Base-by-base conservation (phyloP, 2,329 filamentous ascomycete species). In the Sarocladiaceae sp. region DNA sequence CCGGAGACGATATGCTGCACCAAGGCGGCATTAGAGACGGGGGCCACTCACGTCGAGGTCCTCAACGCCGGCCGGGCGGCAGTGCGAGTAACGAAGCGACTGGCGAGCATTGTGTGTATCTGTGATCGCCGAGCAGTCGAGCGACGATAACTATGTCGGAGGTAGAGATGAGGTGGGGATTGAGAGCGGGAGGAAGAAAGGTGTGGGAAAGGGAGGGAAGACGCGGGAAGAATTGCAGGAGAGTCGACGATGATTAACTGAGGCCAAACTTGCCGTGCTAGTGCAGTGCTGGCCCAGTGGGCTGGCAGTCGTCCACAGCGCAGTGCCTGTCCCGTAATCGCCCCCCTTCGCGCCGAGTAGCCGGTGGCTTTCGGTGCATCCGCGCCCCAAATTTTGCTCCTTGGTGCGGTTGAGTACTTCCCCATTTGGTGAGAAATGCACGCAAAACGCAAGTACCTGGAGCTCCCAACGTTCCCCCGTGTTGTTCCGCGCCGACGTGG, bases 81-180 rank as follows among this genome's bases (percentile, higher is more conserved):
- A 55, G 70, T 68, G 63, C 76, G 72, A 54, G 74, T 70, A 73
- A 80, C 72, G 72, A 80, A 71, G 61, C 76, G 75, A 60, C 70
- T 75, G 52, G 76, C 67, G 61, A 82, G 65, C 79, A 83, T 83
- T 49, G 56, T 75, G 62, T 56, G 52, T n/a, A n/a, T n/a, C n/a
- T n/a, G n/a, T n/a, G 51, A 50, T 47, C 27, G 45, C 32, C 34
- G 41, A 26, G 18, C 6, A 37, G 32, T 45, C 29, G 23, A 29
- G 24, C 21, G 6, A 20, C 47, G 46, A 41, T 46, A 29, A 43
- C 23, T 33, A 31, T 27, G 34, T 34, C 34, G 16, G 27, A 13
- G 35, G 29, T 19, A 24, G 45, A 33, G 37, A 16, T 26, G 29
- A 9, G 26, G 26, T 29, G 19, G 37, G 29, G 20, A n/a, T 23